phyloP scores from a whole-genome alignment of 306 rosid genomes.

The Sophora flavescens region DNA sequence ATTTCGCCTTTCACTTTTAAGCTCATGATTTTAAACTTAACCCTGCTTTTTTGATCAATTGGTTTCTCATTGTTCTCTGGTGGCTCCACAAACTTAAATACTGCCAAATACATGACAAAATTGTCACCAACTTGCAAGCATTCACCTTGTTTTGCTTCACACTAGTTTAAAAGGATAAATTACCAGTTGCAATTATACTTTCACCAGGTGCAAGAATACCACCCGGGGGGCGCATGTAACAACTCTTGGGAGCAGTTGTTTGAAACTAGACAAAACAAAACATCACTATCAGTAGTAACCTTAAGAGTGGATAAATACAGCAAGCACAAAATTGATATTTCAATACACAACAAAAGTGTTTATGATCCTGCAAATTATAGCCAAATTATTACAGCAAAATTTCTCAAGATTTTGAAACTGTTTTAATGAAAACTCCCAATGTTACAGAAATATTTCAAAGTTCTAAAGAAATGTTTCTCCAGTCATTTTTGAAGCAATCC shows the following conservation, averaged over 20 bases:
- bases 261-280: slow-evolving; percentile 68
- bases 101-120: slow-evolving; percentile 57
- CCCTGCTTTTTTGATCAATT: slow-evolving; percentile 78
- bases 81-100: slow-evolving; percentile 93
- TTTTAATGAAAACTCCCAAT: background rate
- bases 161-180: slow-evolving; percentile 41
- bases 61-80: slow-evolving; percentile 83
- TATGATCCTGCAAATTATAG: background rate
- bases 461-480: background rate
- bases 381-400: background rate
- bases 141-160: slow-evolving; percentile 18
- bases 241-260: slow-evolving; percentile 97
- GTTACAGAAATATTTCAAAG: background rate
- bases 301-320: background rate
- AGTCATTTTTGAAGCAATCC: slow-evolving; percentile 26
- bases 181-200: slow-evolving; percentile 84
- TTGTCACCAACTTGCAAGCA: slow-evolving; percentile 31
- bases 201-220: slow-evolving; percentile 89
- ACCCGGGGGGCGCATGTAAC: slow-evolving; percentile 95
- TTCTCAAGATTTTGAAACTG: slow-evolving; percentile 19
- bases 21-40: slow-evolving; percentile 96
- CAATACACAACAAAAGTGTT: slow-evolving; percentile 1
- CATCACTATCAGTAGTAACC: slow-evolving; percentile 15
- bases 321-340: background rate
- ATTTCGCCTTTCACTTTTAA: slow-evolving; percentile 82